Conservation (phyloP, 352 stramenopile species). For the Phytophthora gonapodyides region DNA sequence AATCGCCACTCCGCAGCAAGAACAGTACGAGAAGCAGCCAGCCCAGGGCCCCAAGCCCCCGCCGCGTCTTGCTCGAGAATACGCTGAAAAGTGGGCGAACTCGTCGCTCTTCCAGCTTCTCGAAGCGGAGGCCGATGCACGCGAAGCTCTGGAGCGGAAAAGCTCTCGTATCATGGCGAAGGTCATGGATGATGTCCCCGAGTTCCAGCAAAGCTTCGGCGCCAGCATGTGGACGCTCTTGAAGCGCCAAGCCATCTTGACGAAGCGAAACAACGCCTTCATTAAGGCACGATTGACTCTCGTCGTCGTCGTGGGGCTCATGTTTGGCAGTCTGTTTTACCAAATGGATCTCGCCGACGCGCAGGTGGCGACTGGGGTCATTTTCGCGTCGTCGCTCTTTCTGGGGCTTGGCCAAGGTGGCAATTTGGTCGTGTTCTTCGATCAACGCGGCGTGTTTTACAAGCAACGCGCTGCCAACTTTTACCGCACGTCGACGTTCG, state of each 20-base stretch:
- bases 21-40: constrained; percentile 28
- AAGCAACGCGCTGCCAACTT: constrained; percentile 13
- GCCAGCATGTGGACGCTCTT: constrained; percentile 42
- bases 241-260: constrained; percentile 67
- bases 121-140: constrained; percentile 32
- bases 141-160: constrained; percentile 23
- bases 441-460: constrained; percentile 34
- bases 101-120: constrained; percentile 39
- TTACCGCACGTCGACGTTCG: not conserved
- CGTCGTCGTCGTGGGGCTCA: constrained; percentile 48
- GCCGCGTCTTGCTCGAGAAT: constrained; percentile 40
- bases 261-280: constrained; percentile 51
- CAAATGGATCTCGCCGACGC: constrained; percentile 42
- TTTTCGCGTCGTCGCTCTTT: constrained; percentile 85
- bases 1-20: constrained; percentile 28
- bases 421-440: constrained; percentile 77
- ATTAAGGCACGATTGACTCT: constrained; percentile 43
- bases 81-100: constrained; percentile 36
- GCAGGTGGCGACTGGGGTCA: constrained; percentile 66
- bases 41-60: not conserved
- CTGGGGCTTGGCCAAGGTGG: constrained; percentile 70
- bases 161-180: constrained; percentile 32
- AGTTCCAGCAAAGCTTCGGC: constrained; percentile 46
- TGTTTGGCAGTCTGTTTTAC: constrained; percentile 54
- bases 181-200: constrained; percentile 27